Evolutionary conservation across 2,329 filamentous ascomycete genomes (phyloP).

Genomic region (Lasiodiplodia theobromae): DNA sequence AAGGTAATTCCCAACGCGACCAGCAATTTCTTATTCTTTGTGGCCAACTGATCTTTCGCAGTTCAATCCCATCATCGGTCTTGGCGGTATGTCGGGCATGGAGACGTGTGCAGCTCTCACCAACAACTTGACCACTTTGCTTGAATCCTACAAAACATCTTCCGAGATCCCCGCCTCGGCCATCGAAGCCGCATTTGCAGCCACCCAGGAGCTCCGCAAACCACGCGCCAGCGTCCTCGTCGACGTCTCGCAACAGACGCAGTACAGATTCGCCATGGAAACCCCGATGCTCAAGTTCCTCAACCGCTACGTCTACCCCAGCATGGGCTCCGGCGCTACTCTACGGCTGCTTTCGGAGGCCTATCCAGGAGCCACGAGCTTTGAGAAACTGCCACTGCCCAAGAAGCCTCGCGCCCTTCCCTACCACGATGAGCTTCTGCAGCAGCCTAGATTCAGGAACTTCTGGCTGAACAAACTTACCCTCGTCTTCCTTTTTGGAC

Average conservation of each 20-base stretch:
- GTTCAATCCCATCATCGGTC: constrained; percentile 21
- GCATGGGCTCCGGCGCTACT: neutral
- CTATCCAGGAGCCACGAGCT: constrained; percentile 1
- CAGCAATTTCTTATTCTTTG: neutral
- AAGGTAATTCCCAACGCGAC: neutral
- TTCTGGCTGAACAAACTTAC: neutral
- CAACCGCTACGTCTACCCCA: neutral
- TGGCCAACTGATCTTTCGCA: neutral
- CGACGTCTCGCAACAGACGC: neutral
- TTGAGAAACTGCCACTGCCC: neutral
- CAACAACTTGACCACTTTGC: neutral
- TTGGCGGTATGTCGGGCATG: constrained; percentile 11
- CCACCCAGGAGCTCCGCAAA: neutral
- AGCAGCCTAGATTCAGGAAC: neutral
- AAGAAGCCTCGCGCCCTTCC: neutral
- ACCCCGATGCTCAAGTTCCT: neutral
- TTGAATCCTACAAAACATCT: neutral
- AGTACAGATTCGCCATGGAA: constrained; percentile 16
- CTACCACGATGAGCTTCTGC: constrained; percentile 3
- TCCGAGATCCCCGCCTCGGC: neutral
- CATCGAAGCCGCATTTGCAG: neutral
- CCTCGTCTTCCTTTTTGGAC: neutral
- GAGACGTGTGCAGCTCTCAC: constrained; percentile 9
- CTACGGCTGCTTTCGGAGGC: constrained; percentile 1
- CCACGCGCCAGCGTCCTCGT: neutral